Evolutionary conservation across 1,284 basidiomycete genomes (phyloP).

Genomic region (Austropuccinia psidii): DNA sequence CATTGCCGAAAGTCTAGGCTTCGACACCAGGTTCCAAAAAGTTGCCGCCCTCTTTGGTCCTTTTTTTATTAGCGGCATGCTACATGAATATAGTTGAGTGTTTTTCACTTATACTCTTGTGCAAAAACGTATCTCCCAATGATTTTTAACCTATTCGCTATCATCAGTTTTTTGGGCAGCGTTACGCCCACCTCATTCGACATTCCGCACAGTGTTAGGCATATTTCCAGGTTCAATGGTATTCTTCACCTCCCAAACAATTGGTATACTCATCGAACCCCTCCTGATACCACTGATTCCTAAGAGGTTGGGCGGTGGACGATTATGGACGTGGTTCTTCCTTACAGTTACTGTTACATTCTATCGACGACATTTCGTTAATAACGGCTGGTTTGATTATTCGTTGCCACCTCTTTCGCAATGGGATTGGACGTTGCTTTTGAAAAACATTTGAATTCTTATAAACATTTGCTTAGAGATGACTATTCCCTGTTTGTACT

Average conservation of each 20-base stretch:
- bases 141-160: too few relatives aligned
- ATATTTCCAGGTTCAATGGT: neutral
- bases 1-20: neutral
- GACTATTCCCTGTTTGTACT: too few relatives aligned
- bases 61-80: neutral
- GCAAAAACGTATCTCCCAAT: too few relatives aligned
- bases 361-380: neutral
- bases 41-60: neutral
- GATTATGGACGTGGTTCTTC: neutral
- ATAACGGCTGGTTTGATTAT: neutral
- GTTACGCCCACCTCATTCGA: neutral
- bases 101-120: too few relatives aligned
- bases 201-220: neutral
- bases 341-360: too few relatives aligned
- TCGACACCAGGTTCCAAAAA: neutral
- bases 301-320: neutral
- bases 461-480: too few relatives aligned
- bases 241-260: neutral
- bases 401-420: neutral
- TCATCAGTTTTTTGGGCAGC: neutral
- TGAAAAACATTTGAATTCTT: too few relatives aligned
- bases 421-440: too few relatives aligned
- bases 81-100: slow-evolving; percentile 1
- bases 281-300: neutral
- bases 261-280: slow-evolving; percentile 3